Conservation (phyloP, 306 rosid genomes). For the Dalbergia cultrata region DNA sequence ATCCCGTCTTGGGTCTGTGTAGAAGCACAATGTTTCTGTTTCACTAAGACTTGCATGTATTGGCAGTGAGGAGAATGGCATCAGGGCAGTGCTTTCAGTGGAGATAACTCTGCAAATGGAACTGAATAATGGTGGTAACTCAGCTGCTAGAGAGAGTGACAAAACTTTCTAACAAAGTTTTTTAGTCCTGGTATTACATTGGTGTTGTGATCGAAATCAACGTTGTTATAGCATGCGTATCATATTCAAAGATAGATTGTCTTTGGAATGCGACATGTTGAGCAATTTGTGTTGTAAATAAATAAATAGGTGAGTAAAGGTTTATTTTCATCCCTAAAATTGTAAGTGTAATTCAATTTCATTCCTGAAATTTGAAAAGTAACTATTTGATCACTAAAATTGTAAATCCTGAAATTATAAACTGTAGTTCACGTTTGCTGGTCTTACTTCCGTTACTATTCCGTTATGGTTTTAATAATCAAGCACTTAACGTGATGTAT, state of each 20-base stretch:
- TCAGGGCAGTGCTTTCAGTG: not conserved
- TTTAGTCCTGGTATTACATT: not conserved
- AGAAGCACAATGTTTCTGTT: constrained; percentile 20
- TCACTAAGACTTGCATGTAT: constrained; percentile 11
- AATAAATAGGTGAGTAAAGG: too few species aligned
- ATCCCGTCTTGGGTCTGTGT: not conserved
- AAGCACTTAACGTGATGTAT: too few species aligned
- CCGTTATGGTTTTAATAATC: too few species aligned
- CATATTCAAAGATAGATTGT: not conserved
- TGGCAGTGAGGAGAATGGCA: constrained; percentile 42
- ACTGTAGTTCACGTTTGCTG: too few species aligned
- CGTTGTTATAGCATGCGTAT: not conserved
- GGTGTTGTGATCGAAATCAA: not conserved
- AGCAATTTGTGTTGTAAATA: not conserved
- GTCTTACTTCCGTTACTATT: too few species aligned
- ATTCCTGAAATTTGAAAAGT: too few species aligned
- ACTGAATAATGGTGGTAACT: not conserved
- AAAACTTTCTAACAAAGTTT: not conserved
- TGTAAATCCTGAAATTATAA: too few species aligned
- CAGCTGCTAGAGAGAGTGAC: constrained; percentile 13
- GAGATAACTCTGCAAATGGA: constrained; percentile 16
- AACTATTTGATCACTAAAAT: too few species aligned
- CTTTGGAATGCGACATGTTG: not conserved
- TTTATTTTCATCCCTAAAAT: too few species aligned
- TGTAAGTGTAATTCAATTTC: too few species aligned